Conservation (phyloP, 1,284 basidiomycete species). For the Trichosporon sp. region DNA sequence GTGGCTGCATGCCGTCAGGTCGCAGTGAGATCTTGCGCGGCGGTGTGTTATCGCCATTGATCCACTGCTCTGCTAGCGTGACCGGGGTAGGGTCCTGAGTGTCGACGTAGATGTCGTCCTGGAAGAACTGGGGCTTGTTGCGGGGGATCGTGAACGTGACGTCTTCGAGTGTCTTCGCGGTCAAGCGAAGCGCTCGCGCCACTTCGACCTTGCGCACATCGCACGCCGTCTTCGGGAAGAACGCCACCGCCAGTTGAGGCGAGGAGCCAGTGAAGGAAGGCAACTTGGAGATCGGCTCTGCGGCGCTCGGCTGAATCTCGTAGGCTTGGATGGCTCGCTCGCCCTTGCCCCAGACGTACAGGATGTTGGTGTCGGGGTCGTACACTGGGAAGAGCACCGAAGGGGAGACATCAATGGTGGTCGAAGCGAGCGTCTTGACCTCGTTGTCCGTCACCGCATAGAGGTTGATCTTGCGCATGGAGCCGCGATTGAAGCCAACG, state of each 20-base stretch:
- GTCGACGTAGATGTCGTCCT: slow-evolving; percentile 51
- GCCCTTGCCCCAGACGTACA: slow-evolving; percentile 51
- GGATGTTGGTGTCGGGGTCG: slow-evolving; percentile 50
- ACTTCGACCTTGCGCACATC: slow-evolving; percentile 50
- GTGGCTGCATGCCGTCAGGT: slow-evolving; percentile 45
- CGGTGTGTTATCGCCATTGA: slow-evolving; percentile 29
- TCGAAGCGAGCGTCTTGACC: slow-evolving; percentile 28
- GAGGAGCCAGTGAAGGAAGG: slow-evolving; percentile 38
- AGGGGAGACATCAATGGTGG: slow-evolving; percentile 50
- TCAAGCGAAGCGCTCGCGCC: slow-evolving; percentile 43
- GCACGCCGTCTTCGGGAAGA: slow-evolving; percentile 45
- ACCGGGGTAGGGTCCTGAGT: slow-evolving; percentile 40
- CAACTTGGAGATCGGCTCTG: slow-evolving; percentile 40
- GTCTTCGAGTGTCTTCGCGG: slow-evolving; percentile 45
- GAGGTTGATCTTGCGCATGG: slow-evolving; percentile 49
- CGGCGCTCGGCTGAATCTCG: slow-evolving; percentile 38
- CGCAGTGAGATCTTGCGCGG: slow-evolving; percentile 27
- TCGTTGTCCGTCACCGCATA: slow-evolving; percentile 29
- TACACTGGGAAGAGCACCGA: slow-evolving; percentile 49
- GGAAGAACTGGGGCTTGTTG: slow-evolving; percentile 51
- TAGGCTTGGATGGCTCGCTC: slow-evolving; percentile 49
- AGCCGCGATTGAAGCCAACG: slow-evolving; percentile 49
- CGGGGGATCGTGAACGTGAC: slow-evolving; percentile 50
- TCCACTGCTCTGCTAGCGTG: slow-evolving; percentile 34
- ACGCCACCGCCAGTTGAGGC: slow-evolving; percentile 48